Base-by-base conservation (phyloP, 345 rosid species). In the Orychophragmus violaceus region DNA sequence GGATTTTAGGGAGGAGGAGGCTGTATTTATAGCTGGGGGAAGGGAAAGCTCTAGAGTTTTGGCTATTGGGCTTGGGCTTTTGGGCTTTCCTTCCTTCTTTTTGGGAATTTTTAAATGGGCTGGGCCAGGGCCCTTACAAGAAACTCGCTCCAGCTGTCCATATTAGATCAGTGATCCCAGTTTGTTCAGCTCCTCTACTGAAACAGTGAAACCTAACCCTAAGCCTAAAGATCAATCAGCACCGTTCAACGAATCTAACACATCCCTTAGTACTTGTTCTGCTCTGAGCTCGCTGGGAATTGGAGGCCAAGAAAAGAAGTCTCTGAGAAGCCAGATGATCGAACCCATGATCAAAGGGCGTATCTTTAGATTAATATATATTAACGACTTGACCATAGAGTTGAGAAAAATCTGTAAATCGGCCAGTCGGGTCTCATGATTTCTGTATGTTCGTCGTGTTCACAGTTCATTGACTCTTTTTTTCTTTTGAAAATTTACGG, bases 111-210 rank as follows among this genome's bases (percentile, higher is more conserved):
- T n/a, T n/a, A n/a, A n/a, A n/a, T n/a, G n/a, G n/a, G n/a, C n/a
- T n/a, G n/a, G n/a, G n/a, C n/a, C n/a, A n/a, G n/a, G n/a, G n/a
- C n/a, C n/a, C n/a, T n/a, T n/a, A n/a, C n/a, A n/a, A 67, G 58
- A 74, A 68, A 67, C 50, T 74, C 27, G 90, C 90, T 10, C 94
- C 90, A 32, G 87, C 90, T 25, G 90, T 87, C 66, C 84, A 82
- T 33, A 85, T 87, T 7, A 85, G 94, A 72, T 87, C 94, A 63
- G 88, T 87, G 18, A 85, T 87, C 53, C 90, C 94, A 54, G 94
- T 87, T 45, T 87, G 87, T 71, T 82, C 90, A 51, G 83, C 90
- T 48, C 88, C 88, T 36, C 86, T 81, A 23, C 36, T 30, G 5
- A 65, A 59, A 50, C 65, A 23, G 30, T 30, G 5, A 65, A 59